Conservation (phyloP, 257 asterid species). For the Hygrophila difformis region DNA sequence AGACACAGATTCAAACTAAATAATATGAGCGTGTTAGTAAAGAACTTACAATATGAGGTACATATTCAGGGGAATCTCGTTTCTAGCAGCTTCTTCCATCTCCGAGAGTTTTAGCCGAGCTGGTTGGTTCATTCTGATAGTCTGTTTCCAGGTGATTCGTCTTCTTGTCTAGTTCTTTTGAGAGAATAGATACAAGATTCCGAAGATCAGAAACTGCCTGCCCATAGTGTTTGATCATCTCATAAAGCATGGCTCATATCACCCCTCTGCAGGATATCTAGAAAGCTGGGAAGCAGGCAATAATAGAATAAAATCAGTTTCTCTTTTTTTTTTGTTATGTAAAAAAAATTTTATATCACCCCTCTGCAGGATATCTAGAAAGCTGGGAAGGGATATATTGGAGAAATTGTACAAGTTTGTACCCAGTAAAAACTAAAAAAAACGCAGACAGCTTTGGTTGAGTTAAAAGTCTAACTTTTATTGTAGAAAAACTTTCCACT, state of each 20-base stretch:
- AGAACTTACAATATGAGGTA: conserved; percentile 91
- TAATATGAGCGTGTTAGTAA: background rate
- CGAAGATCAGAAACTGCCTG: conserved; percentile 80
- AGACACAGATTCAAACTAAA: conserved; percentile 2
- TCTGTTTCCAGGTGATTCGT: conserved; percentile 40
- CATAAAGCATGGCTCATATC: conserved; percentile 63
- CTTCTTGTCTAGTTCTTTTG: conserved; percentile 51
- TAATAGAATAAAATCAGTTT: too few species aligned
- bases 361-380: too few species aligned
- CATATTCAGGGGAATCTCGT: conserved; percentile 70
- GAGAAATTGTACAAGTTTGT: too few species aligned
- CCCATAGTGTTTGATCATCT: conserved; percentile 86
- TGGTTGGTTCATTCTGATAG: conserved; percentile 53
- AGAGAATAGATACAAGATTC: conserved; percentile 56
- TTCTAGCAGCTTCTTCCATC: conserved; percentile 73
- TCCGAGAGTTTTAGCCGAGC: conserved; percentile 54
- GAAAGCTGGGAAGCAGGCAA: too few species aligned
- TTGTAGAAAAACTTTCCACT: too few species aligned
- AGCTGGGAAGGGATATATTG: too few species aligned
- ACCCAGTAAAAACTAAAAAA: too few species aligned
- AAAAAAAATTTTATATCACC: too few species aligned
- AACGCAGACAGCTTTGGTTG: too few species aligned
- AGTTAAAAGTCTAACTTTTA: too few species aligned
- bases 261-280: conserved; percentile 30
- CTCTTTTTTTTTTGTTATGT: too few species aligned